Percentiles rank a stretch among this genome's conserved stretches.
These are phyloP conservation scores for Ilyonectria destructans DNA, from an alignment of 2,329 filamentous ascomycete genomes.

Conservation along the genomic window DNA sequence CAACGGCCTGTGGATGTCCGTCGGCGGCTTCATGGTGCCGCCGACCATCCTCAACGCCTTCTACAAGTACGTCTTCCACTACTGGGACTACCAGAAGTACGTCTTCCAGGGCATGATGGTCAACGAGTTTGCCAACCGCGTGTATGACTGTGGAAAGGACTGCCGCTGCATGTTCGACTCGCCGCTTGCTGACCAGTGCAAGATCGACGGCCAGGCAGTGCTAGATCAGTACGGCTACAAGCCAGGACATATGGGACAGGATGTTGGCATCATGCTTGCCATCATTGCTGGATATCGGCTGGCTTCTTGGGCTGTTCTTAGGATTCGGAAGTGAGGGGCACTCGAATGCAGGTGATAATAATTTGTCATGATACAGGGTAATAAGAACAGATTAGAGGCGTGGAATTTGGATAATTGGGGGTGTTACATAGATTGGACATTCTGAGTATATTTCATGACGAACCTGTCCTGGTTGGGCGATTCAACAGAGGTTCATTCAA, in stretches of 20 bases:
- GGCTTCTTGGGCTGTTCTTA: constrained; percentile 76
- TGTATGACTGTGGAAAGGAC: constrained; percentile 64
- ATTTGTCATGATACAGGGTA: background rate
- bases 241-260: constrained; percentile 79
- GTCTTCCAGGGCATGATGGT: constrained; percentile 96
- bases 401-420: background rate
- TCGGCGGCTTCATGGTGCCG: constrained; percentile 86
- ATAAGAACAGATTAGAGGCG: background rate
- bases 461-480: background rate
- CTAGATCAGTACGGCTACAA: constrained; percentile 80
- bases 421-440: background rate
- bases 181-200: constrained; percentile 69
- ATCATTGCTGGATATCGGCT: constrained; percentile 75
- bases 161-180: constrained; percentile 83
- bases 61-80: constrained; percentile 90
- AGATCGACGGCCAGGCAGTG: constrained; percentile 81
- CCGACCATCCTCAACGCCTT: constrained; percentile 83
- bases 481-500: background rate
- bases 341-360: background rate
- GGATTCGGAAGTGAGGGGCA: constrained; percentile 43
- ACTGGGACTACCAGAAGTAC: constrained; percentile 89
- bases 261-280: constrained; percentile 83
- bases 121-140: constrained; percentile 82
- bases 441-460: background rate
- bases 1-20: constrained; percentile 92